Evolutionary conservation across 306 rosid species (phyloP), one percentile per base, ranked within the genome.

Genomic region (Pachyrhizus erosus): DNA sequence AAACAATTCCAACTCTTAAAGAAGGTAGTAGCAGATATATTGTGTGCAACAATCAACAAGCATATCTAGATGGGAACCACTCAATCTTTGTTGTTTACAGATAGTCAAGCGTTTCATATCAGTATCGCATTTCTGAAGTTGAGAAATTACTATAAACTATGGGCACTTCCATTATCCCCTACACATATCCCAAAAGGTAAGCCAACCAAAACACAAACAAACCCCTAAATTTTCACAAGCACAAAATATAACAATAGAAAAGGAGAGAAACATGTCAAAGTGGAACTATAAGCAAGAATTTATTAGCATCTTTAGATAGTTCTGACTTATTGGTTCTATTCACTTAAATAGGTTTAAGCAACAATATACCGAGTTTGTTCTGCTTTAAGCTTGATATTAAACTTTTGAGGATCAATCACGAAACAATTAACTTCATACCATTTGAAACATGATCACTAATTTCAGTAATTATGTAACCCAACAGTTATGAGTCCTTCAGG

Each of bases 401-500:
- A 65, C n/a, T 69, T 69, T 31, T 5, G 5, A 52, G 24, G 11
- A 27, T 20, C 46, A 43, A 54, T 54, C 52, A 45, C 14, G 67
- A 80, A 79, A 79, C 43, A 54, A 39, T n/a, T 24, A 72, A 66
- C 67, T 46, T 66, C 42, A 66, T 23, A 65, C n/a, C 64, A 29
- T 49, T 49, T 26, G 2, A 17, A 81, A 14, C 33, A 45, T 34
- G 37, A 29, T 39, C 48, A 8, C 64, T 12, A 46, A 52, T 66
- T 79, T 51, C 54, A 73, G 15, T 57, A 79, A 79, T 29, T 69
- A 4, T 43, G 64, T 15, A 83, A 21, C 7, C 1, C 40, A 27
- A 49, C 9, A 74, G 54, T 54, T 54, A 21, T 52, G 46, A 21
- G 33, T 68, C 65, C 70, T 42, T 21, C 29, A 60, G 9, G 6